Base-by-base conservation (phyloP, 1,139 yeast species). In the Taphrina flavorubra region DNA sequence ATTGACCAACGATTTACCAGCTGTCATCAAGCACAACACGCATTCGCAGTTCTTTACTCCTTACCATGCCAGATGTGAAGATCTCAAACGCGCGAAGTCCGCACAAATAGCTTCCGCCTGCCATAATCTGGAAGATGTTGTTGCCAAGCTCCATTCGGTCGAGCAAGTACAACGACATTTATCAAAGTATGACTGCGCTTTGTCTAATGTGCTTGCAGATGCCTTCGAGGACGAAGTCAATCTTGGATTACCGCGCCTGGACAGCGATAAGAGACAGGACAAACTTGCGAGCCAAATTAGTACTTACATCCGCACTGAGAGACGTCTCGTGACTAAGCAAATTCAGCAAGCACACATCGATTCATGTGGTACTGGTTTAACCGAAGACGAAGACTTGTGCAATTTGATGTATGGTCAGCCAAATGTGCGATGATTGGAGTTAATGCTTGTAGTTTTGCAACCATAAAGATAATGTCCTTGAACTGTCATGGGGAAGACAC, bases 381-480 rank as follows among this genome's bases (percentile, higher is more conserved):
- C 6, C 42, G 42, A 39, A 14, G 3, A 10, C 14, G 11, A n/a
- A 11, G 20, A 11, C 11, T 49, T n/a, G n/a, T 49, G 31, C 8
- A 13, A 31, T 4, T 31, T 20, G 36, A 7, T 49, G 53, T 49
- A 8, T 5, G 51, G 11, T 4, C 11, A 46, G 51, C 20, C 25
- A 46, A n/a, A 18, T 14, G 18, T 13, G 14, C 42, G 14, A 10
- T 39, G 6, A n/a, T 11, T 51, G 34, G 37, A 20, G 10, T 8
- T 34, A 3, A 53, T 40, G 8, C 13, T 8, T 34, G n/a, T 69
- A 71, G 51, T 72, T 8, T 11, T 49, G 36, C 53, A 10, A 34
- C 20, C 13, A 1, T 49, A 11, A 8, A 18, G 13, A 18, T 18
- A 18, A 20, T 49, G 53, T 49, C 53, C n/a, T 3, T 11, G 31